Percentiles rank a stretch among this genome's conserved stretches.
These are phyloP conservation scores for Nepenthes alata DNA, from an alignment of 179 eudicot genomes.

Conservation along the genomic window DNA sequence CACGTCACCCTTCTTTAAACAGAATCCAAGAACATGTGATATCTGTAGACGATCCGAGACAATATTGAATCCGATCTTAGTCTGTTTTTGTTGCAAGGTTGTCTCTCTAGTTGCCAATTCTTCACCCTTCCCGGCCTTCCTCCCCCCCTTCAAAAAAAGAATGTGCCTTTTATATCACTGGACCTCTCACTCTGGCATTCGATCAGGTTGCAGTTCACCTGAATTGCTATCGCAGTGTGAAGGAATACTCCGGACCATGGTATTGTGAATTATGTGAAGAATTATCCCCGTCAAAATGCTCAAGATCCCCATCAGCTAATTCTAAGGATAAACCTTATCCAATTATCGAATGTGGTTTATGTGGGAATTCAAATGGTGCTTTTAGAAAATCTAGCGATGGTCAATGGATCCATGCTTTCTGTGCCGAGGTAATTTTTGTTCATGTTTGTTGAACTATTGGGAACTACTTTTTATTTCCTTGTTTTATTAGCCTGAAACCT, in stretches of 20 bases:
- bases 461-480: slow-evolving; percentile 1
- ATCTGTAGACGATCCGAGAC: slow-evolving; percentile 79
- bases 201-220: slow-evolving; percentile 85
- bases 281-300: slow-evolving; percentile 30
- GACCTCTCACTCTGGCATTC: slow-evolving; percentile 7
- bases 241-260: slow-evolving; percentile 83
- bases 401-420: slow-evolving; percentile 91
- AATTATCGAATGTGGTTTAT: slow-evolving; percentile 65
- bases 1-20: slow-evolving; percentile 35
- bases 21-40: slow-evolving; percentile 58
- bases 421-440: slow-evolving; percentile 70
- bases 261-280: slow-evolving; percentile 90
- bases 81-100: slow-evolving; percentile 95
- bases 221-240: slow-evolving; percentile 77
- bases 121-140: neutral
- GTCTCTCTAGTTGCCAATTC: slow-evolving; percentile 2
- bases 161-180: neutral
- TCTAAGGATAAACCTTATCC: slow-evolving; percentile 35
- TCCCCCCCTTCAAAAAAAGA: neutral
- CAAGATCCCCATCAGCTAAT: slow-evolving; percentile 26
- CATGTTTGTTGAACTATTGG: slow-evolving; percentile 6
- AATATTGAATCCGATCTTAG: slow-evolving; percentile 58
- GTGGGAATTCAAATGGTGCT: slow-evolving; percentile 80
- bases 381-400: slow-evolving; percentile 77
- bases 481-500: slow-evolving; percentile 8